Base-by-base conservation (phyloP, 208 protist genomes). In the Trypanosoma cruzi region DNA sequence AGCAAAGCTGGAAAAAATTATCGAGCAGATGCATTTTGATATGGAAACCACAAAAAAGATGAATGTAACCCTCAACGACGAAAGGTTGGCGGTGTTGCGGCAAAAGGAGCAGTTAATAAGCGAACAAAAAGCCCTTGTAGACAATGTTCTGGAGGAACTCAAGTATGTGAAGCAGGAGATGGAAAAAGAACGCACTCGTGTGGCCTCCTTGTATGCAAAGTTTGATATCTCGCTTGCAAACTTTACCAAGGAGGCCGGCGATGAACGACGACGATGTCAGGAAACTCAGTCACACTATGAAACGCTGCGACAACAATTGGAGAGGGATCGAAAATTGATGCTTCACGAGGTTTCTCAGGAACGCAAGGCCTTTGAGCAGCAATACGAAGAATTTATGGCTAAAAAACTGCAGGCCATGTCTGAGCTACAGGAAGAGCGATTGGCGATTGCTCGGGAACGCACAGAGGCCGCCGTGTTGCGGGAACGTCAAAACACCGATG, bases 281-380 rank as follows among this genome's bases (percentile, higher is more conserved):
- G 85, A 89, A 59, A 62, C 85, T 11, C 81, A 89, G 65, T 78
- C 79, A 40, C 87, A 90, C 54, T 85, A 87, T 64, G 91, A 94
- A 62, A 93, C 91, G 16, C 70, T 92, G 18, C 88, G 91, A 28
- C 80, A 92, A 71, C 91, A 93, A 71, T 63, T 85, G 0, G 89
- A 96, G 56, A 89, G 84, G 69, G 91, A 96, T 49, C 73, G 88
- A 31, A 73, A 75, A 57, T 55, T 91, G 50, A 92, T 94, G 86
- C 74, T 94, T 29, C 65, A 68, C 42, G 89, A 96, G 68, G 79
- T 94, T n/a, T 64, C 79, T 20, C 85, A 90, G 46, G 91, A 96
- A 70, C 82, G 91, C 31, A 92, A 90, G 62, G 61, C 88, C 32
- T 74, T 96, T 24, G 88, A 96, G 77, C 80, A 90, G 70, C 88